Conservation (phyloP, 257 asterid species). For the Pogostemon cablin region DNA sequence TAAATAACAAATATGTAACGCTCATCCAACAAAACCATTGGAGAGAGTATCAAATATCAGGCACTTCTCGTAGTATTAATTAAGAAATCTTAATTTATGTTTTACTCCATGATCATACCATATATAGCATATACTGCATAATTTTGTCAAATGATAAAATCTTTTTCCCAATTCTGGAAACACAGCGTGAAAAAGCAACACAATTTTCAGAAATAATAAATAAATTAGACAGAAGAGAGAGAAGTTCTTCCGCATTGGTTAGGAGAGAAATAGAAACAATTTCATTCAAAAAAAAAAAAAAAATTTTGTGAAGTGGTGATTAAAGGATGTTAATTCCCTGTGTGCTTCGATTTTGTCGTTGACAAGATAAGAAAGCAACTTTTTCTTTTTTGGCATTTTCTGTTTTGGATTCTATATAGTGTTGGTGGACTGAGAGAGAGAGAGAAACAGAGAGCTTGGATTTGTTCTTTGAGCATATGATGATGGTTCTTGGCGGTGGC, state of each 20-base stretch:
- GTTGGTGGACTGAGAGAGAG: not conserved
- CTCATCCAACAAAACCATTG: too few species aligned
- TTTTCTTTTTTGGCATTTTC: constrained; percentile 21
- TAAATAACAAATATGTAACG: too few species aligned
- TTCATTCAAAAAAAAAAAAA: not conserved
- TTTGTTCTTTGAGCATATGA: constrained; percentile 46
- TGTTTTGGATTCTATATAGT: constrained; percentile 28
- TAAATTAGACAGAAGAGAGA: not conserved
- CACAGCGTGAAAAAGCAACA: not conserved
- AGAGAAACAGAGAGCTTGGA: constrained; percentile 39
- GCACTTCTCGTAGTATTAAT: too few species aligned
- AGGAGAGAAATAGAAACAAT: not conserved
- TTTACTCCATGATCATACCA: not conserved
- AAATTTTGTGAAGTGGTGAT: not conserved
- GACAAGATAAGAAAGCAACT: constrained; percentile 32
- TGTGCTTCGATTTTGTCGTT: not conserved
- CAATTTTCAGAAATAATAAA: not conserved
- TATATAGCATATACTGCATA: not conserved
- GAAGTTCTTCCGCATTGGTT: not conserved
- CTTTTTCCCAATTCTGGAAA: not conserved
- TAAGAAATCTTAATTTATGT: not conserved
- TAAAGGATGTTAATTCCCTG: not conserved
- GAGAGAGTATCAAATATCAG: too few species aligned
- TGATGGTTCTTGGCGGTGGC: constrained; percentile 44
- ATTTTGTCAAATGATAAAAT: not conserved